Evolutionary conservation across 371 early-diverging fungal species (phyloP).

Genomic region (Thermomucor indicae-seudaticae): DNA sequence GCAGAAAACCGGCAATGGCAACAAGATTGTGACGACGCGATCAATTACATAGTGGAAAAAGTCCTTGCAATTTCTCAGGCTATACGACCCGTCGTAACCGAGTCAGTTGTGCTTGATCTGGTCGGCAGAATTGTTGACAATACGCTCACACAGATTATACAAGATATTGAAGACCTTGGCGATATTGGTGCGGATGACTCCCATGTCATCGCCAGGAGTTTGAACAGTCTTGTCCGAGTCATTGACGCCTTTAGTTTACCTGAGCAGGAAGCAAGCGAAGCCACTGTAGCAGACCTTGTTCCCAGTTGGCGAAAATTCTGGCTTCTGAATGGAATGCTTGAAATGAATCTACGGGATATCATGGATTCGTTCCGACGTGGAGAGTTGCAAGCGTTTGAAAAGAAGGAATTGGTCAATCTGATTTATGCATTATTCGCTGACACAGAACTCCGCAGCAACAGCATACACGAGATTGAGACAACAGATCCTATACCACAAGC

Average conservation of each 20-base stretch:
- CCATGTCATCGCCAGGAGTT: constrained; percentile 47
- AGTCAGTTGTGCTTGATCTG: constrained; percentile 21
- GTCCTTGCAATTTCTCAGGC: constrained; percentile 40
- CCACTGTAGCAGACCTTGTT: constrained; percentile 30
- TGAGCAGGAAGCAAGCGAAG: constrained; percentile 31
- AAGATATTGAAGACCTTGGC: constrained; percentile 47
- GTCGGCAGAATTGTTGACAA: constrained; percentile 48
- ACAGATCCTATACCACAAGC: constrained; percentile 1
- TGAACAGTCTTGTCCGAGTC: constrained; percentile 49
- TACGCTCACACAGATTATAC: constrained; percentile 38
- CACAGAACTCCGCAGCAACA: constrained; percentile 55
- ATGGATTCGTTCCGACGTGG: constrained; percentile 57
- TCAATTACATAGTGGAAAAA: constrained; percentile 48
- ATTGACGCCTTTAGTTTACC: constrained; percentile 49
- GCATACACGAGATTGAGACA: constrained; percentile 58
- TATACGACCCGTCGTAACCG: constrained; percentile 21
- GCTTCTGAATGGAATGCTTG: constrained; percentile 59
- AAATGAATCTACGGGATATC: constrained; percentile 67
- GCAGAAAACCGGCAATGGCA: constrained; percentile 37
- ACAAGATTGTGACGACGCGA: constrained; percentile 40
- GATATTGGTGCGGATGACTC: constrained; percentile 76
- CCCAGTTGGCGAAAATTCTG: constrained; percentile 58
- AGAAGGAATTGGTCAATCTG: constrained; percentile 50
- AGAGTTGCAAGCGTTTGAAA: constrained; percentile 54
- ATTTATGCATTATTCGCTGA: constrained; percentile 71